Base-by-base conservation (phyloP, 2,329 filamentous ascomycete species). In the Penicillium sp. region DNA sequence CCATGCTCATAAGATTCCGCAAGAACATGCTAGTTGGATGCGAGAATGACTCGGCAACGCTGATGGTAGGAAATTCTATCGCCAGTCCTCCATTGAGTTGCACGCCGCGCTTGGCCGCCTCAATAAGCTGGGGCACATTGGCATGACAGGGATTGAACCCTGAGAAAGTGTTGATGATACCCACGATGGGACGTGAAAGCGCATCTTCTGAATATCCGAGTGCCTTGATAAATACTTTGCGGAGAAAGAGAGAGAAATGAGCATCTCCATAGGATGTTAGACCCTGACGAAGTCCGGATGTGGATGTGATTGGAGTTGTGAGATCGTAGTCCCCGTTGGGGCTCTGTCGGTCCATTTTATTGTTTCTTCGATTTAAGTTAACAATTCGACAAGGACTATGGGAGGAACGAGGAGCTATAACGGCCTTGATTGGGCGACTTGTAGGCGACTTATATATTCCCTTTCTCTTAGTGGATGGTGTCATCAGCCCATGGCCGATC, bases 221-320 rank as follows among this genome's bases (percentile, higher is more conserved):
- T 0, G 88, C 87, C 71, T 91, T 91, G 76, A 91, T 90, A 72
- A 91, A 91, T 25, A 87, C 87, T 66, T 91, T 91, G 34, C 88
- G 82, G 0, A 91, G 79, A 67, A 91, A 91, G 2, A 91, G 80
- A 0, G 86, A 88, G 75, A 91, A 91, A 72, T 90, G 88, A 7
- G 87, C 79, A 63, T 91, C 88, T 44, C 88, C 88, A 63, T 91
- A 91, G 0, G 83, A 84, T 3, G 87, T 82, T 1, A 90, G 79
- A 1, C 84, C 85, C 63, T 86, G 84, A 8, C 86, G 81, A 31
- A 90, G 77, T 7, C 87, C 87, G 0, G 77, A 71, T 33, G 74
- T 72, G 40, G 79, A 74, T 25, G 73, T 65, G 52, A 88, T 81
- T 1, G 84, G 80, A 1, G 70, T 76, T 19, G 76, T 75, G 16